Percentiles rank a stretch among this genome's conserved stretches.
Conservation (phyloP, 208 protist genomes). For the Tritrichomonas musculus region DNA sequence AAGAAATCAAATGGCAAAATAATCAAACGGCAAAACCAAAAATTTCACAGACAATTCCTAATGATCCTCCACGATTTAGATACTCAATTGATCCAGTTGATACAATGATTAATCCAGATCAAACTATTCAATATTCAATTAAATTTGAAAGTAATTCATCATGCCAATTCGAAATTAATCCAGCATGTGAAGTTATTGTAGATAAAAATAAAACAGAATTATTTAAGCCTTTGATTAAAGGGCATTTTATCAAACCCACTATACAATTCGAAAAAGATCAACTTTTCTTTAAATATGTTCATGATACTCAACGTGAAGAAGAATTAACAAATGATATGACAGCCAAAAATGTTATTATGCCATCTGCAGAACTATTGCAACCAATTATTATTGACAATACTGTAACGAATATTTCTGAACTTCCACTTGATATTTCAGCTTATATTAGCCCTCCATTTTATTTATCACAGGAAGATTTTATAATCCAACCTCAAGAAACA, state of each 20-base stretch:
- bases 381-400: not conserved
- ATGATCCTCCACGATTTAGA: too few species aligned
- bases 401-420: not conserved
- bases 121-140: too few species aligned
- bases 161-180: too few species aligned
- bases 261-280: not conserved
- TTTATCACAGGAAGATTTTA: not conserved
- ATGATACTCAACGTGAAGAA: not conserved
- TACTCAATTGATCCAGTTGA: too few species aligned
- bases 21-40: not conserved
- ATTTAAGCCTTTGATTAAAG: not conserved
- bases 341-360: not conserved
- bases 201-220: not conserved
- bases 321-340: not conserved
- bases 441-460: not conserved
- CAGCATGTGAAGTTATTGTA: not conserved
- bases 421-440: not conserved
- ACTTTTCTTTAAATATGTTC: not conserved
- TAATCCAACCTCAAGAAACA: not conserved
- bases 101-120: too few species aligned
- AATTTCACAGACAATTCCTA: too few species aligned
- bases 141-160: too few species aligned
- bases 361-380: not conserved
- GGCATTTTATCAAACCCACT: not conserved
- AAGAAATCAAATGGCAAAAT: not conserved